These are phyloP conservation scores for Stephania yunnanensis DNA, from an alignment of 164 flowering plant species.

Conservation along the genomic window DNA sequence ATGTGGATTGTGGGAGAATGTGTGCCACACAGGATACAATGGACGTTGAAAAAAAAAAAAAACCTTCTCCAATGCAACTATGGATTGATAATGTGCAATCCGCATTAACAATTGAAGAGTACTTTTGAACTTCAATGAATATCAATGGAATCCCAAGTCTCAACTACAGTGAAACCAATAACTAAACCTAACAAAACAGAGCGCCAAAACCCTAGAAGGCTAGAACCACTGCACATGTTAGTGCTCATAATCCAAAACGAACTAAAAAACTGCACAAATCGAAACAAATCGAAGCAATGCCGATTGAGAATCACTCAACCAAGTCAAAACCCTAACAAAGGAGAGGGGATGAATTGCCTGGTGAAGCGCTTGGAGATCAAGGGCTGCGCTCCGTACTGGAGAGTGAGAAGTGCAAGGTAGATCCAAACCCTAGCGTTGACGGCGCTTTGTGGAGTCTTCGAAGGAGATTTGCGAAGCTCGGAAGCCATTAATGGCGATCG, in stretches of 20 bases:
- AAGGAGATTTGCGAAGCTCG: slow-evolving; percentile 2
- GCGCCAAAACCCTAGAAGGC: background rate
- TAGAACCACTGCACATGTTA: too few relatives aligned
- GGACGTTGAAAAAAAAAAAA: background rate
- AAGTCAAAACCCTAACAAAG: background rate
- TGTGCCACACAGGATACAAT: too few relatives aligned
- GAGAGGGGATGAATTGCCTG: slow-evolving; percentile 33
- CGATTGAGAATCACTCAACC: background rate
- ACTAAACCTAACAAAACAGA: background rate
- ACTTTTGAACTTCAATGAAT: background rate
- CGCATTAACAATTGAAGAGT: background rate
- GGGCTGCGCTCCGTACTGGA: slow-evolving; percentile 92
- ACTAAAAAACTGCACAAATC: background rate
- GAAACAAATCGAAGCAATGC: too few relatives aligned
- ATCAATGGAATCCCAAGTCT: too few relatives aligned
- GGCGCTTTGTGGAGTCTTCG: slow-evolving; percentile 16
- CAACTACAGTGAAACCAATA: background rate
- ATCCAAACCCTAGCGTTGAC: slow-evolving; percentile 37
- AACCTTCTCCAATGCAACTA: background rate
- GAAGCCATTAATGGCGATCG: slow-evolving; percentile 33
- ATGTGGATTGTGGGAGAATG: background rate
- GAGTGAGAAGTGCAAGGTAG: slow-evolving; percentile 54
- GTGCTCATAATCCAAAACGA: background rate
- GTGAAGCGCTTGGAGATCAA: slow-evolving; percentile 71
- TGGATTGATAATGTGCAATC: background rate